phyloP scores from a whole-genome alignment of 306 rosid genomes.

The Castanea mollissima region DNA sequence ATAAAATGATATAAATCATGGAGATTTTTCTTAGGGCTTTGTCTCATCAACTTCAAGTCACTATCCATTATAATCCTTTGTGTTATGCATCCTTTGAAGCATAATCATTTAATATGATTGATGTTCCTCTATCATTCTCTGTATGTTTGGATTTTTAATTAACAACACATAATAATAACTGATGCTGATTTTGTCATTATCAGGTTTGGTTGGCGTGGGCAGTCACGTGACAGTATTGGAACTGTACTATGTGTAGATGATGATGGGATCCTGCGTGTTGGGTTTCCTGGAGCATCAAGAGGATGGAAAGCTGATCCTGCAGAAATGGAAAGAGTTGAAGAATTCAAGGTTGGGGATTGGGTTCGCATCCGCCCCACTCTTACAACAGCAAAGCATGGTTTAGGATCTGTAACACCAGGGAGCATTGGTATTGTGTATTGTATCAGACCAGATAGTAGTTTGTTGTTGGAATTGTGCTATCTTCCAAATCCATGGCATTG shows the following conservation, averaged over 20 bases:
- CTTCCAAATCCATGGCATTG: conserved; percentile 99
- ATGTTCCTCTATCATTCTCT: neutral
- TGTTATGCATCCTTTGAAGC: neutral
- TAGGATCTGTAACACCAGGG: conserved; percentile 98
- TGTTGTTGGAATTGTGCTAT: conserved; percentile 85
- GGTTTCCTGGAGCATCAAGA: conserved; percentile 99
- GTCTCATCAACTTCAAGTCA: neutral
- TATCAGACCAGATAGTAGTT: conserved; percentile 92
- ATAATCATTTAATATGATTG: neutral
- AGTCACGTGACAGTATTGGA: conserved; percentile 95
- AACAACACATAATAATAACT: neutral
- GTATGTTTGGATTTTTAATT: too few relatives aligned
- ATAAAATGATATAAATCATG: too few relatives aligned
- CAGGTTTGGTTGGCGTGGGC: conserved; percentile 99
- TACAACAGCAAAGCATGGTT: conserved; percentile 92
- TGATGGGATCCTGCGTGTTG: conserved; percentile 97
- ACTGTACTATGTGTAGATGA: conserved; percentile 97
- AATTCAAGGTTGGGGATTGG: conserved; percentile 98
- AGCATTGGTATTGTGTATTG: conserved; percentile 98
- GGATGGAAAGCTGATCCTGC: conserved; percentile 99
- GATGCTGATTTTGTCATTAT: conserved; percentile 15
- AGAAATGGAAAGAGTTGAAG: conserved; percentile 99
- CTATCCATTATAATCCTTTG: neutral
- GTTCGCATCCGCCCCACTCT: conserved; percentile 97
- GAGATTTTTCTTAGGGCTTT: too few relatives aligned